phyloP scores from a whole-genome alignment of 1,284 basidiomycete genomes.

The Fomitopsis schrenkii region DNA sequence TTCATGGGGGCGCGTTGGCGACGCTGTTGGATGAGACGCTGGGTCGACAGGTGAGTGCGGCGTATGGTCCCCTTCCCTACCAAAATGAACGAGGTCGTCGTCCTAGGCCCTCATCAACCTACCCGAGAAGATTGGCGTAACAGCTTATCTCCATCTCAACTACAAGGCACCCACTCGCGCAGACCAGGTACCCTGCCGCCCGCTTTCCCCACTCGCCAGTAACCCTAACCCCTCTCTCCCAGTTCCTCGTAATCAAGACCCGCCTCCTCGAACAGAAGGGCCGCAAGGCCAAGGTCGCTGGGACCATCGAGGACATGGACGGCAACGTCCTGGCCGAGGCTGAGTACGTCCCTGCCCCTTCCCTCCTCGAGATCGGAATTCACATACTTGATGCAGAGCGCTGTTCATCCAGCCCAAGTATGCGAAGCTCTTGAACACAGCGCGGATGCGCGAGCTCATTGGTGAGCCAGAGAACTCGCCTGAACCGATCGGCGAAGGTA shows the following conservation, averaged over 20 bases:
- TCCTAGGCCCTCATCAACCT: slow-evolving; percentile 79
- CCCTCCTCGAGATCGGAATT: background rate
- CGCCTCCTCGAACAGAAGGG: slow-evolving; percentile 63
- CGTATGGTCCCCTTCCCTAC: background rate
- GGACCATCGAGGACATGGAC: slow-evolving; percentile 70
- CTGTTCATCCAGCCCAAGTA: slow-evolving; percentile 65
- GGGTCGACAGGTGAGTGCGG: slow-evolving; percentile 67
- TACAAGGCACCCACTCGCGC: slow-evolving; percentile 82
- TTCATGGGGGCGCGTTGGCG: slow-evolving; percentile 91
- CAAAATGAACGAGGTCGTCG: background rate
- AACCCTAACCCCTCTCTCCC: slow-evolving; percentile 1
- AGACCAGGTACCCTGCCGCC: slow-evolving; percentile 58
- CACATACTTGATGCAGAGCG: slow-evolving; percentile 30
- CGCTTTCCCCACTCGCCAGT: background rate
- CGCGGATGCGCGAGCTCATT: slow-evolving; percentile 24
- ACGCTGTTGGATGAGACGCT: slow-evolving; percentile 88
- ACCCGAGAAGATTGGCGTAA: slow-evolving; percentile 90
- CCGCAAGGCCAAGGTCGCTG: slow-evolving; percentile 73
- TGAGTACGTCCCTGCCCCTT: slow-evolving; percentile 41
- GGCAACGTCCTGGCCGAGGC: slow-evolving; percentile 83
- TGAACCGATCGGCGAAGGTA: slow-evolving; percentile 17
- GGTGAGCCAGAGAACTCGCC: slow-evolving; percentile 23
- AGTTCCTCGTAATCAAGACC: slow-evolving; percentile 75
- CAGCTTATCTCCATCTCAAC: slow-evolving; percentile 73
- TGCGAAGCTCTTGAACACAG: slow-evolving; percentile 47